A percentile compares a stretch with the other conserved stretches of the same genome.
phyloP scores from a whole-genome alignment of 495 filamentous ascomycete species.

The Eremomyces bilateralis region DNA sequence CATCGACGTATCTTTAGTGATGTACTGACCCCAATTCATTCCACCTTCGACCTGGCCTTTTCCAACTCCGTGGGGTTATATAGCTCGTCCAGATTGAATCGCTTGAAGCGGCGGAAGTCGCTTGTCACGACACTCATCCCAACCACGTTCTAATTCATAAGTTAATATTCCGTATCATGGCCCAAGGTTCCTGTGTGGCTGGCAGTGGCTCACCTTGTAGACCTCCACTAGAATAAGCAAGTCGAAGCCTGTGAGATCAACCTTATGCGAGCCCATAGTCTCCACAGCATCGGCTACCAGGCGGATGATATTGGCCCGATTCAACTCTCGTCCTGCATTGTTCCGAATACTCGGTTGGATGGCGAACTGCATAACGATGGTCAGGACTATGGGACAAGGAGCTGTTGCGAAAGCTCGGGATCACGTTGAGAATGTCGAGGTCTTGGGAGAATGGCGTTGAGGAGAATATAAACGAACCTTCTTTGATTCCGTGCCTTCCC shows the following conservation, averaged over 20 bases:
- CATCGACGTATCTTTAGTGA: no score
- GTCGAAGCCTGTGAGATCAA: conserved; percentile 66
- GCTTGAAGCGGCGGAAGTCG: conserved; percentile 48
- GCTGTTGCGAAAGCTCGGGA: no score
- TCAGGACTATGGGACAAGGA: no score
- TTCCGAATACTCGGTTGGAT: conserved; percentile 71
- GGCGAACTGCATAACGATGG: conserved; percentile 48
- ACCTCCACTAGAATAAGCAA: conserved; percentile 73
- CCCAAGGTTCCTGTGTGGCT: background rate
- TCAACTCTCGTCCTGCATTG: conserved; percentile 52
- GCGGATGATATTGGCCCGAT: conserved; percentile 55
- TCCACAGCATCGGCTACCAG: conserved; percentile 50
- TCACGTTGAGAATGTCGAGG: no score
- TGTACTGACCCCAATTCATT: conserved; percentile 1
- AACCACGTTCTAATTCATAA: conserved; percentile 36
- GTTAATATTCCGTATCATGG: no score
- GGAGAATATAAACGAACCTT: conserved; percentile 9
- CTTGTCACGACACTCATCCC: conserved; percentile 55
- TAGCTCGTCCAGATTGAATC: conserved; percentile 51
- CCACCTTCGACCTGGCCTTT: conserved; percentile 4
- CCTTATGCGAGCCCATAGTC: conserved; percentile 36
- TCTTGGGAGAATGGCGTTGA: background rate
- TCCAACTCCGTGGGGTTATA: conserved; percentile 24
- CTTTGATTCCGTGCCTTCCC: conserved; percentile 17
- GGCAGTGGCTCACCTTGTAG: conserved; percentile 39